Base-by-base conservation (phyloP, 768 basidiomycete genomes). In the Lentinula detonsa region DNA sequence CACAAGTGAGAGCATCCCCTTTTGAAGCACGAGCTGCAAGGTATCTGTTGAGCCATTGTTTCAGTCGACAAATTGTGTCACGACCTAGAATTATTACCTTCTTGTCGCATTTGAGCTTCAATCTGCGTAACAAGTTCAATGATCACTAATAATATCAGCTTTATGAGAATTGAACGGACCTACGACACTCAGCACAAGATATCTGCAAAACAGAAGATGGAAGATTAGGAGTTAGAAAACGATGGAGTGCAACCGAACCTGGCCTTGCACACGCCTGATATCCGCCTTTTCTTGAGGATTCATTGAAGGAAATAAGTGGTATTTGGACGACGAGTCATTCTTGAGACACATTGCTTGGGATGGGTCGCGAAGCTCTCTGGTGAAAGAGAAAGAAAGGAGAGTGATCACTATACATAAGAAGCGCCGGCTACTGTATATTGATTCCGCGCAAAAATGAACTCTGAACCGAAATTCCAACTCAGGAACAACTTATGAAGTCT, bases 1-100 rank as follows among this genome's bases (percentile, higher is more conserved):
- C 84, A 86, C 51, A 86, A 85, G 62, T 81, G 82, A 62, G 84
- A 80, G 69, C 85, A 85, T n/a, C 84, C 84, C 67, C 85, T 75
- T 49, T 84, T 74, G 39, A 75, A 75, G 65, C 80, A 82, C 0
- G 81, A 81, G 1, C 76, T 69, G 64, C 81, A 83, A 2, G 81
- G 81, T 6, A 82, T 73, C 45, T 46, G 7, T 46, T 13, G 37
- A 39, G 1, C 16, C n/a, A 6, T 16, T 13, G 16, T 46, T 7
- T 21, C 45, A 46, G 45, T 46, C 21, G 6, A n/a, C 45, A 9
- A 8, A 46, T 46, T 5, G n/a, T 21, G 21, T 8, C 8, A 8
- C 45, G 2, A 8, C n/a, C 21, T 9, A n/a, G 23, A 11, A 46
- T n/a, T 21, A 7, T 18, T 9, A 46, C 45, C 57, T 76, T 78